Evolutionary conservation across 768 basidiomycete species (phyloP), one percentile per base, ranked within the genome.

Genomic region (Glaciozyma martinii): DNA sequence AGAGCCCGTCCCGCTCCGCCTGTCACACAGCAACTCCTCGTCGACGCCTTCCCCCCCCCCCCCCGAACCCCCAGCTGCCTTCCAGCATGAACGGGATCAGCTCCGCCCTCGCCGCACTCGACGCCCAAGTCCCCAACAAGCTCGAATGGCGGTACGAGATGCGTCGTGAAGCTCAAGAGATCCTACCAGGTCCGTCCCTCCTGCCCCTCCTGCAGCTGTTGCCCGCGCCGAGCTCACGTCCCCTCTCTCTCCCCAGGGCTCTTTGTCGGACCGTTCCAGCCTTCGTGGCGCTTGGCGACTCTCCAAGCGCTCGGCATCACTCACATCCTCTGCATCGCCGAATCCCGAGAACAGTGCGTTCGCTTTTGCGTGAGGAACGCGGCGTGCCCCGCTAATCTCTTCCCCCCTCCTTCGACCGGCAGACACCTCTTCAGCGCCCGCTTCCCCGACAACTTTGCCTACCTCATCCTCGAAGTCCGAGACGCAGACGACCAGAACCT

Each of bases 401-500:
- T 40, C 37, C 15, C 23, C 10, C 9, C 15, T 19, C 27, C 5
- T 25, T n/a, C 42, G 23, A n/a, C 12, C 8, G 21, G 40, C 63
- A 72, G 71, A 37, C 92, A 91, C 77, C 88, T 91, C 21, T 88
- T 95, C 59, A 80, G 82, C 61, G 88, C 91, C 3, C 84, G 90
- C 29, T 95, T 91, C 73, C 86, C 86, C 4, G 86, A 86, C 0
- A 78, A 82, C 27, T 90, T 93, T 77, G 72, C 74, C 46, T 95
- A 95, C 76, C 76, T 90, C 74, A 84, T 85, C 1, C 79, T 94
- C 42, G 87, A 93, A 75, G 89, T 95, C 32, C 83, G 90, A 75
- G 91, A 95, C 76, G 90, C 84, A 70, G 90, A 93, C 76, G 91
- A 94, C 74, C 92, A 95, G 78, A 95, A 95, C 75, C 81, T 95